Base-by-base conservation (phyloP, 805 yeast genomes). In the Ogataea ramenticola region DNA sequence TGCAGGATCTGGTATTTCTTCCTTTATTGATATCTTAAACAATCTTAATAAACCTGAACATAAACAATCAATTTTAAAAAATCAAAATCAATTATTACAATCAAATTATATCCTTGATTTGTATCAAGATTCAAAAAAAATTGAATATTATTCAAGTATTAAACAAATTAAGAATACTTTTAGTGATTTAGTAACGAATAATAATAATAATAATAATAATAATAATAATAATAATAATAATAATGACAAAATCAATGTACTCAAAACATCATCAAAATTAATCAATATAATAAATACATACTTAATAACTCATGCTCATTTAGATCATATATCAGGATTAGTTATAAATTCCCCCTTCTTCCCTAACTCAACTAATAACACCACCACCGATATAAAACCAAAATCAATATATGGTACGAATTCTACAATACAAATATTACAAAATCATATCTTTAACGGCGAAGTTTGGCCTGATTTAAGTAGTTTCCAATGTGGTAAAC, bases 301-400 rank as follows among this genome's bases (percentile, higher is more conserved):
- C 49, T 65, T 82, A 40, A 72, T 89, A 24, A 77, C 96, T 1
- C 97, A 89, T 61, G 77, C 91, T 0, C 97, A 89, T 61, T 57
- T 89, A 42, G 97, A 89, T 60, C 97, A 89, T 58, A 69, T 87
- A 14, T 58, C 74, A 10, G 86, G 83, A 0, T 56, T 89, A 40
- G 77, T 82, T 0, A 63, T 89, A 42, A 88, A 88, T 56, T 77
- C 90, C 3, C 86, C 96, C 0, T 69, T 72, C 15, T 70, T 75
- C 49, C 46, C 37, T 1, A 26, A 36, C 3, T 36, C 45, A 6
- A 19, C 57, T 10, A 40, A 47, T 17, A 42, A 49, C 12, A 49
- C 55, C 6, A 60, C 63, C 1, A 26, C 40, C 14, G 32, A 45
- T 43, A 48, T 35, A 9, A 36, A n/a, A 5, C 51, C 60, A 4